A percentile compares a stretch with the other conserved stretches of the same genome.
phyloP scores from a whole-genome alignment of 2,329 filamentous ascomycete genomes.

The Calonectria leucothoes region DNA sequence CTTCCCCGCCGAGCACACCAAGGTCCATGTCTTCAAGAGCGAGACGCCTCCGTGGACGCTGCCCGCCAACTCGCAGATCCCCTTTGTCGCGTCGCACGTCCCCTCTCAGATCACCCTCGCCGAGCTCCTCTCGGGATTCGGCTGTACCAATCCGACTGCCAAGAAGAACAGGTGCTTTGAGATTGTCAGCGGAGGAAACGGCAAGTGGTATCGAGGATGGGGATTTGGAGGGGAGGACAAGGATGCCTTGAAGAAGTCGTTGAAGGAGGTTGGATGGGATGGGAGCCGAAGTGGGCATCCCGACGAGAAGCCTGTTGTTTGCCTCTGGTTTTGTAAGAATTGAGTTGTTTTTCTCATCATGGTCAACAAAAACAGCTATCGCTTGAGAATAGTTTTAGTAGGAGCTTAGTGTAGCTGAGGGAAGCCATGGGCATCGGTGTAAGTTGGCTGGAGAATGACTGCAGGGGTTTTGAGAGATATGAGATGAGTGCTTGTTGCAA shows the following conservation, averaged over 20 bases:
- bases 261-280: slow-evolving; percentile 72
- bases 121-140: slow-evolving; percentile 69
- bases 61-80: slow-evolving; percentile 53
- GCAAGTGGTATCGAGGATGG: slow-evolving; percentile 69
- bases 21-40: slow-evolving; percentile 68
- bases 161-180: slow-evolving; percentile 70
- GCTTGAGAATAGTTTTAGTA: neutral
- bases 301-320: slow-evolving; percentile 66
- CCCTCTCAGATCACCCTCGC: slow-evolving; percentile 64
- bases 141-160: slow-evolving; percentile 61
- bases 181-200: slow-evolving; percentile 65
- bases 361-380: neutral
- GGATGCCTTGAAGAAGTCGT: slow-evolving; percentile 58
- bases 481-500: neutral
- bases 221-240: slow-evolving; percentile 62
- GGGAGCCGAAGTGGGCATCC: slow-evolving; percentile 58
- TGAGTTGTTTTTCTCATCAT: slow-evolving; percentile 38
- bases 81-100: slow-evolving; percentile 63
- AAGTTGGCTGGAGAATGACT: neutral
- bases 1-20: slow-evolving; percentile 68
- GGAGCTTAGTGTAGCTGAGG: neutral
- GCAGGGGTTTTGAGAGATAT: neutral
- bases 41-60: slow-evolving; percentile 65
- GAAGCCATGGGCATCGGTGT: neutral
- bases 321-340: slow-evolving; percentile 68